Conservation (phyloP, 2,329 filamentous ascomycete species). For the Trichoderma sp. region DNA sequence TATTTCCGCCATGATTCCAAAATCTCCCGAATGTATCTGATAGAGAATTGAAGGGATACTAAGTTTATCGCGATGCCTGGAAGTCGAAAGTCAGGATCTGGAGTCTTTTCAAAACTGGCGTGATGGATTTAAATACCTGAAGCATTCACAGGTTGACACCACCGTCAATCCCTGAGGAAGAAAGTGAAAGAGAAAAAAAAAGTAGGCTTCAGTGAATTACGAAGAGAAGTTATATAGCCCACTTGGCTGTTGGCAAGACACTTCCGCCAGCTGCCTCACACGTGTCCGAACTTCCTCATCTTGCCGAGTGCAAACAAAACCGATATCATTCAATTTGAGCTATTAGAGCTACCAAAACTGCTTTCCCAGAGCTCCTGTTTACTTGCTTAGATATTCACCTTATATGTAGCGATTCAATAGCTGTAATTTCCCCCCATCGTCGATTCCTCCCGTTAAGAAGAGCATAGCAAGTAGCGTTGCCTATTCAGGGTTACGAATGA, state of each 20-base stretch:
- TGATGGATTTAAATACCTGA: neutral
- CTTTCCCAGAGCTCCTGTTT: neutral
- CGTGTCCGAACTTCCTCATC: neutral
- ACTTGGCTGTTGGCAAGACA: neutral
- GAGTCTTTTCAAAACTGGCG: neutral
- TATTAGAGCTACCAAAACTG: neutral
- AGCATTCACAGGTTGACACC: neutral
- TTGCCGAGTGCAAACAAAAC: neutral
- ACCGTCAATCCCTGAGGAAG: too few species aligned
- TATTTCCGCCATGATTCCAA: too few species aligned
- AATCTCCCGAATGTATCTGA: too few species aligned
- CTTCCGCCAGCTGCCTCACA: neutral
- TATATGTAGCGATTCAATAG: neutral
- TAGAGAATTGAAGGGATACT: too few species aligned
- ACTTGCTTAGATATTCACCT: too few species aligned
- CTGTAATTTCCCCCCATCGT: neutral
- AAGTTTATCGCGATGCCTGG: too few species aligned
- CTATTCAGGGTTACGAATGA: neutral
- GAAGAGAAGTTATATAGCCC: neutral
- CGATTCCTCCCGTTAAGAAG: too few species aligned
- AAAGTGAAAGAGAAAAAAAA: neutral
- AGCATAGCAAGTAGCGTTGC: fast-evolving
- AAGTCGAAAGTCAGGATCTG: neutral
- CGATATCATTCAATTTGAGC: neutral
- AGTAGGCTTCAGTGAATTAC: neutral